Percentiles rank a stretch among this genome's conserved stretches.
These are phyloP conservation scores for Collybiopsis confluens DNA, from an alignment of 768 basidiomycete species.

Conservation along the genomic window DNA sequence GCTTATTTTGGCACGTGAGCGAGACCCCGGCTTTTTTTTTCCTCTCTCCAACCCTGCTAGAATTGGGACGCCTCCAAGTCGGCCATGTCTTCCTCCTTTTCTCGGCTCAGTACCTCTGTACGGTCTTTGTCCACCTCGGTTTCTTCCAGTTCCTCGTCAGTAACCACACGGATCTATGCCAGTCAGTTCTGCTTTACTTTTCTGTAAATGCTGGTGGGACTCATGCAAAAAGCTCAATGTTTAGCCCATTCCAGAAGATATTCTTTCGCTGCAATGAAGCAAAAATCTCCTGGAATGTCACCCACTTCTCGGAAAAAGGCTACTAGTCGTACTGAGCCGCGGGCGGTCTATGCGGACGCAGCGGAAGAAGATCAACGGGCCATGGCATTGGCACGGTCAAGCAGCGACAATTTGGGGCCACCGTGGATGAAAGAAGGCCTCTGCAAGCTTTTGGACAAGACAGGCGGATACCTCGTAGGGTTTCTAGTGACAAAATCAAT, in stretches of 20 bases:
- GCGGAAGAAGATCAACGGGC: constrained; percentile 1
- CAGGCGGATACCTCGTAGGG: not conserved
- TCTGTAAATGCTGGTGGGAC: not conserved
- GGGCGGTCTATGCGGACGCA: constrained; percentile 5
- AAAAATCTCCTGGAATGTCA: not conserved
- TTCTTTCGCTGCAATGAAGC: constrained; percentile 5
- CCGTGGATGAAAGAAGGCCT: not conserved
- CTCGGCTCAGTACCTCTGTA: constrained; percentile 1
- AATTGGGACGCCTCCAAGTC: not conserved
- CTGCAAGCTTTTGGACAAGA: constrained; percentile 5
- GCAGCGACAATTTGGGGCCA: not conserved
- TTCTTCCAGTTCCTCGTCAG: constrained; percentile 4
- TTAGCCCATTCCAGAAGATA: constrained; percentile 1
- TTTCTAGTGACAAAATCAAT: not conserved
- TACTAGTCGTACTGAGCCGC: not conserved
- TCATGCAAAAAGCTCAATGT: not conserved
- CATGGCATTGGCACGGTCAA: too few species aligned
- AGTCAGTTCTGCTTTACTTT: not conserved
- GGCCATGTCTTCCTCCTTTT: not conserved
- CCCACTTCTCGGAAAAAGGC: not conserved
- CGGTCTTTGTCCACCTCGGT: not conserved
- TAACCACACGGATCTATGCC: not conserved
- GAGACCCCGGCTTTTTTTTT: too few species aligned
- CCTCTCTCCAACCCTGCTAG: too few species aligned
- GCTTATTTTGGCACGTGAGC: too few species aligned